Base-by-base conservation (phyloP, 768 basidiomycete genomes). In the Sistotremastrum niveocremeum region DNA sequence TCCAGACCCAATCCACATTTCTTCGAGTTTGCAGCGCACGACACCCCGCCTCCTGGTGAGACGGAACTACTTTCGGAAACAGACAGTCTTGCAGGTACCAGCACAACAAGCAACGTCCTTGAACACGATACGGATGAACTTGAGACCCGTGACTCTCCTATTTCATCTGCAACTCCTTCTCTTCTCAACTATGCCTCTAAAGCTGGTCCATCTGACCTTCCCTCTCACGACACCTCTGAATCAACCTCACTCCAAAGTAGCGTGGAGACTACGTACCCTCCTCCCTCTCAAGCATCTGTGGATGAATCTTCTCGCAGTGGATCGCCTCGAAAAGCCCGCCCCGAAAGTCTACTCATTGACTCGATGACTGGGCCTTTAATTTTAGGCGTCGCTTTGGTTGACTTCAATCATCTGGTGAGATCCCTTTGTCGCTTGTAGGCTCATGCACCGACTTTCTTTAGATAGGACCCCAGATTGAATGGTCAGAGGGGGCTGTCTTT, bases 381-480 rank as follows among this genome's bases (percentile, higher is more conserved):
- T 10, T 68, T 93, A 4, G 91, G 91, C 4, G 80, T 94, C 45
- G 89, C 87, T 2, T 66, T 95, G n/a, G 81, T 95, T 34, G 91
- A 95, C 58, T 95, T 95, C 60, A 91, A 95, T 60, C 91, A 95
- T 64, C 63, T 91, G 58, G 91, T 90, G 59, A 56, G 74, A 62
- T 33, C n/a, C 42, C 37, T 37, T 10, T 36, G 34, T 28, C 34
- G 30, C 20, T 20, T 20, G 20, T 20, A 20, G 20, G 20, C 20
- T 20, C 20, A 20, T 20, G 20, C 20, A 20, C 36, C 29, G 12
- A 7, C 42, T 30, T 4, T 41, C 11, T 50, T 41, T 60, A 93
- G 81, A 81, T 97, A 41, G 95, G 95, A 1, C 95, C 95, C 12
- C 80, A 77, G 41, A 84, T 98, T 46, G 91, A 99, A 55, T 84